phyloP scores from a whole-genome alignment of 768 basidiomycete genomes.

The Pisolithus albus region DNA sequence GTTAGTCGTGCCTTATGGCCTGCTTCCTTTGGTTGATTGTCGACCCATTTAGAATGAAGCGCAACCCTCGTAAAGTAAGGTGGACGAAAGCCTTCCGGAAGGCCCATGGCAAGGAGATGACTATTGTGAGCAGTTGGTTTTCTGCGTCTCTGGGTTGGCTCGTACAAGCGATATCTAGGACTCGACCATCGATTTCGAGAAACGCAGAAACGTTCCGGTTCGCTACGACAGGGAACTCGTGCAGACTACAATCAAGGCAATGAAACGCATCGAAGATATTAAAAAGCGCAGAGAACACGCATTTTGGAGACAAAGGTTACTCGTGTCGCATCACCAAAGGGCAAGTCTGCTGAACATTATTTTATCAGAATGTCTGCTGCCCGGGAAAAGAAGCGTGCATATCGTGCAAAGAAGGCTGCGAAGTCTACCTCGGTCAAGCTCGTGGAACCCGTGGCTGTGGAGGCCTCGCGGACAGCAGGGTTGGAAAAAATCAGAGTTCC shows the following conservation, averaged over 20 bases:
- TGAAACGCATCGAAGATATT: conserved; percentile 93
- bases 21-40: background rate
- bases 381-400: conserved; percentile 68
- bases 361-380: conserved; percentile 74
- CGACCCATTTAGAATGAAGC: conserved; percentile 74
- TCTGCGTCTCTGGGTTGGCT: background rate
- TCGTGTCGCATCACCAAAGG: background rate
- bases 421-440: conserved; percentile 54
- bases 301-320: conserved; percentile 90
- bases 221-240: conserved; percentile 94
- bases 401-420: conserved; percentile 59
- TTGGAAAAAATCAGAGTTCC: conserved; percentile 76
- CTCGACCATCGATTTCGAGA: conserved; percentile 98
- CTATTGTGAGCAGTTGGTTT: conserved; percentile 58
- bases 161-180: conserved; percentile 50
- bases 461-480: conserved; percentile 40
- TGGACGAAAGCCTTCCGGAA: conserved; percentile 99
- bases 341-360: background rate
- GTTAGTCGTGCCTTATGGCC: conserved; percentile 35
- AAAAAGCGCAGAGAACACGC: conserved; percentile 83
- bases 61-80: conserved; percentile 95
- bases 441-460: conserved; percentile 51
- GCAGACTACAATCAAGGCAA: conserved; percentile 89
- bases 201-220: conserved; percentile 94
- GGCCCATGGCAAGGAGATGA: conserved; percentile 99